Base-by-base conservation (phyloP, 768 basidiomycete species). In the Lactifluus rugatus region DNA sequence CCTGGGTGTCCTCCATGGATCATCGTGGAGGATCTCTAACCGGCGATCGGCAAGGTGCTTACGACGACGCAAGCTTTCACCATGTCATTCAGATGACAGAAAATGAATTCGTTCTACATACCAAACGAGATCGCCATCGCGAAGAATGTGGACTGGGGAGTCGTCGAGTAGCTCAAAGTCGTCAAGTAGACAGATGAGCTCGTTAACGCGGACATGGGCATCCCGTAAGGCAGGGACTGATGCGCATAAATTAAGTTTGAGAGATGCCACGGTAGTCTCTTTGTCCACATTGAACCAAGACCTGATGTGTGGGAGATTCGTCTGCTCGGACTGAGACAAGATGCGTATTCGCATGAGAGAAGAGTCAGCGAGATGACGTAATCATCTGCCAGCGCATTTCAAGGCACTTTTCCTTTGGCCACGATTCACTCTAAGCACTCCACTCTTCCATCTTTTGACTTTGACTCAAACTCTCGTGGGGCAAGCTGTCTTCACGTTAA, bases 121-220 rank as follows among this genome's bases (percentile, higher is more conserved):
- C 63, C 54, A 58, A 37, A 64, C 36, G 23, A 64, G 47, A 19
- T 64, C 63, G 1, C 61, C 61, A 19, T 64, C 63, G 19, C 62
- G 56, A 7, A 64, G 56, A 10, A 64, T 45, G 45, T 56, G 41
- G 23, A 59, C 36, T 23, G 54, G 11, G 8, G 61, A 26, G 31
- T 59, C n/a, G 25, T 56, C 51, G 8, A 64, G 61, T 8, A 64
- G 45, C 37, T 62, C 63, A 56, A 62, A 64, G 51, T 54, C 61
- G n/a, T 64, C 63, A n/a, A 64, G 54, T 3, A 52, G 42, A 32
- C 62, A 57, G 6, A 56, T 48, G 17, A 63, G 46, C 13, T 62
- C 61, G 17, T 5, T 31, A 13, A 36, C 26, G 17, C 7, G 50
- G 28, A 64, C 36, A 19, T 46, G 41, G 8, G 53, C 42, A 14